Base-by-base conservation (phyloP, 441 rosid species). In the Adansonia gregorii region DNA sequence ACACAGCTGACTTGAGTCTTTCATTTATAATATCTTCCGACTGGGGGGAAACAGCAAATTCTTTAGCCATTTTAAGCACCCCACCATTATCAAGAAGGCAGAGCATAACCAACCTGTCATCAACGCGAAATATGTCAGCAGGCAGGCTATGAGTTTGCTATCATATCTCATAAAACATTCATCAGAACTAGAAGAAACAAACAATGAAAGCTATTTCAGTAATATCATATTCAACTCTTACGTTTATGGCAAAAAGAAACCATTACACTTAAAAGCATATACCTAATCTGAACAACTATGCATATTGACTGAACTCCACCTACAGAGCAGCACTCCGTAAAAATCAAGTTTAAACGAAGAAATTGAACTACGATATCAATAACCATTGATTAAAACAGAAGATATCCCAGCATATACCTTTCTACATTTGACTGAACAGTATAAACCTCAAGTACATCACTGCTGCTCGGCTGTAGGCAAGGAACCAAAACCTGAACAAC, bases 401-500 rank as follows among this genome's bases (percentile, higher is more conserved):
- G 17, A 76, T 64, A 51, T 70, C 51, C 7, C 59, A 2, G 6
- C 70, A 79, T 72, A 91, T 72, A 91, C 99, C 99, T 93, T 86
- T 96, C 96, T 15, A 85, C 85, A 88, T 93, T 94, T 43, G 85
- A 83, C 31, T 80, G 88, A 77, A 92, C 85, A 46, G 88, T 85
- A 79, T 83, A 81, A 72, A 78, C 79, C 83, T 91, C 89, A 67
- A 82, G 66, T 76, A 75, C 78, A 73, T 80, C 79, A 76, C 74
- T 80, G 55, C 78, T 82, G 54, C 77, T 84, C 60, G 76, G 85
- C 77, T 80, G 90, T 75, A 93, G 85, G 79, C 75, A 86, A 74
- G 98, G 94, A 81, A 96, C 85, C 86, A 94, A 88, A 79, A 87
- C 81, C 86, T 92, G 98, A 85, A 91, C 90, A 82, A 92, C 97